Evolutionary conservation across 176 grass and related monocot species (phyloP).

Genomic region (Hyparrhenia diplandra): DNA sequence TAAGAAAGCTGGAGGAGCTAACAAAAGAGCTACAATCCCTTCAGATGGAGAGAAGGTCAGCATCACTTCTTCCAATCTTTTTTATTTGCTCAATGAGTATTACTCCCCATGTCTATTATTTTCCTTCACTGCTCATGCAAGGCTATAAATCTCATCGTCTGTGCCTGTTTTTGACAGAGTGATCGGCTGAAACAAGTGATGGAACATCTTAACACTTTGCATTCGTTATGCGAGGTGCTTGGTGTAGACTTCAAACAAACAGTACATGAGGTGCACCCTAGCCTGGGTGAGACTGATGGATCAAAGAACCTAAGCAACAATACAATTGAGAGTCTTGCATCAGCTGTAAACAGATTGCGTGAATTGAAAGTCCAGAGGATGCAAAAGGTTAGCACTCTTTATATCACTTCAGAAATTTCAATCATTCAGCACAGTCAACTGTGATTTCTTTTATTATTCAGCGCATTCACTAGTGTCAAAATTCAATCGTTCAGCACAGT

Average conservation of each 20-base stretch:
- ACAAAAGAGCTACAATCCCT: constrained; percentile 64
- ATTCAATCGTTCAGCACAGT: neutral
- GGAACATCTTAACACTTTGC: constrained; percentile 56
- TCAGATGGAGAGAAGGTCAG: constrained; percentile 91
- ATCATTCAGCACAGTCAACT: neutral
- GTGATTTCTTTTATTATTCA: neutral
- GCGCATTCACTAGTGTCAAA: neutral
- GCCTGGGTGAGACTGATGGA: constrained; percentile 59
- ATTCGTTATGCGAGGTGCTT: constrained; percentile 73
- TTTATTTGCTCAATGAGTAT: constrained; percentile 4
- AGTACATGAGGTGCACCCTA: constrained; percentile 69
- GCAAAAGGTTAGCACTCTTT: constrained; percentile 61
- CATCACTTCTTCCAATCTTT: constrained; percentile 15
- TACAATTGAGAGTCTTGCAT: constrained; percentile 58
- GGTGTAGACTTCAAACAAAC: constrained; percentile 72
- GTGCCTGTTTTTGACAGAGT: constrained; percentile 47
- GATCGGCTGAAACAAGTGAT: constrained; percentile 74
- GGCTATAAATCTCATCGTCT: constrained; percentile 9
- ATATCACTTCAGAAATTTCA: neutral
- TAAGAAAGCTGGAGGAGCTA: constrained; percentile 82
- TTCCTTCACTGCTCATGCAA: neutral
- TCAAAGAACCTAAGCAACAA: constrained; percentile 76
- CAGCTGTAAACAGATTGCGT: constrained; percentile 43
- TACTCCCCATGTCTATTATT: neutral
- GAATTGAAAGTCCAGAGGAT: constrained; percentile 81